Evolutionary conservation across 2,329 filamentous ascomycete genomes (phyloP).

Genomic region (Aspergillus pseudoglaucus): DNA sequence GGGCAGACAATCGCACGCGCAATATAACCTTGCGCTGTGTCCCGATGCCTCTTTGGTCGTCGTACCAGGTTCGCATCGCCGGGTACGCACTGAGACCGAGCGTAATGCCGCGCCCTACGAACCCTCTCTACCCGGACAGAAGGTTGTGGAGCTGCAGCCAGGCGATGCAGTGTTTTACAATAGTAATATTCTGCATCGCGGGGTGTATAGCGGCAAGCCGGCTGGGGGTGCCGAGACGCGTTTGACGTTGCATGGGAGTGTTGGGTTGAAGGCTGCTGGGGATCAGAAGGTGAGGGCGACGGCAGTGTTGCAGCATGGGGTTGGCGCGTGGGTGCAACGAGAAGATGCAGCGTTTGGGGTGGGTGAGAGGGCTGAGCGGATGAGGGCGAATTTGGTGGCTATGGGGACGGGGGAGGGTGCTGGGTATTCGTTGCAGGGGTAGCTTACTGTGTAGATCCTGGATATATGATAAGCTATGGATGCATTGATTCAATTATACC

Average conservation of each 20-base stretch:
- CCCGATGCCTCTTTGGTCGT: constrained; percentile 68
- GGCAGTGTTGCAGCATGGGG: constrained; percentile 42
- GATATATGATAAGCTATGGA: not conserved
- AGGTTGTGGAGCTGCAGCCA: constrained; percentile 59
- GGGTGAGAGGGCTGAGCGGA: constrained; percentile 34
- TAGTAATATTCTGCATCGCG: constrained; percentile 68
- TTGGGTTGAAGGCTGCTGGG: constrained; percentile 30
- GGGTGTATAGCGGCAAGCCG: constrained; percentile 35
- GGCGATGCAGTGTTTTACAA: constrained; percentile 85
- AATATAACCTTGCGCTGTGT: constrained; percentile 81
- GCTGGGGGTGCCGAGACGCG: constrained; percentile 31
- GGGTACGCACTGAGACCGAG: constrained; percentile 65
- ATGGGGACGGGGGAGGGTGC: constrained; percentile 42
- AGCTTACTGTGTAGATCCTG: not conserved
- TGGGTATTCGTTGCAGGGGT: constrained; percentile 40
- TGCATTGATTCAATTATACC: too few relatives aligned
- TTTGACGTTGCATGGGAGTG: constrained; percentile 39
- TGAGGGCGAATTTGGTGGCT: constrained; percentile 39
- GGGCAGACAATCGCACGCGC: constrained; percentile 60
- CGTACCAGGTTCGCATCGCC: constrained; percentile 67
- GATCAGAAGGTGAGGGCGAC: constrained; percentile 36
- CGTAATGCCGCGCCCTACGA: constrained; percentile 61
- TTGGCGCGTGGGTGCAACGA: constrained; percentile 38
- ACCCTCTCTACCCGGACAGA: constrained; percentile 54
- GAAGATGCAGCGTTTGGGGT: constrained; percentile 36